These are phyloP conservation scores for Fusarium sp. DNA, from an alignment of 2,329 filamentous ascomycete genomes.

Conservation along the genomic window DNA sequence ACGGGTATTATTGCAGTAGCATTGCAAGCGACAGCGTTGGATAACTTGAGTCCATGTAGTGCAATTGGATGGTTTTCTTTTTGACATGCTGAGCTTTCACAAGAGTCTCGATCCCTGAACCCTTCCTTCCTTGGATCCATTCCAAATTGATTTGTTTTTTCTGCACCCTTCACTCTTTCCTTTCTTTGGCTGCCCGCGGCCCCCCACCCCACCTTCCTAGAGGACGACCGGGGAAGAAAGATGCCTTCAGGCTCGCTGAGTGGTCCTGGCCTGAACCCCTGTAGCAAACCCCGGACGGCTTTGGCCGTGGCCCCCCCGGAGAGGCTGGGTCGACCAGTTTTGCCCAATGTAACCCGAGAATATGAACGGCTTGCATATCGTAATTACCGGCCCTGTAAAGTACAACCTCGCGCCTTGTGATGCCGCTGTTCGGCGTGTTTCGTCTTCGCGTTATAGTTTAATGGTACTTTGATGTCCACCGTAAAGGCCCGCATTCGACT, in stretches of 20 bases:
- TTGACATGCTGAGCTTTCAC: slow-evolving; percentile 6
- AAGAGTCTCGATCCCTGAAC: slow-evolving; percentile 29
- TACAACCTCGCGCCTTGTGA: slow-evolving; percentile 3
- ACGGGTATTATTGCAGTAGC: slow-evolving; percentile 23
- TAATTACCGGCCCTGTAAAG: slow-evolving; percentile 38
- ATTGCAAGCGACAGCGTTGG: slow-evolving; percentile 2
- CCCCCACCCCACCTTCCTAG: not conserved
- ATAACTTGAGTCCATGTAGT: slow-evolving; percentile 28
- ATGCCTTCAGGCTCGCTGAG: slow-evolving; percentile 23
- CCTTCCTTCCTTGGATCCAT: slow-evolving; percentile 4
- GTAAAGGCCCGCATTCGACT: not conserved
- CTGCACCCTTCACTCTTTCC: not conserved
- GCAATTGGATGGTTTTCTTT: slow-evolving; percentile 33
- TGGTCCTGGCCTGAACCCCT: slow-evolving; percentile 7
- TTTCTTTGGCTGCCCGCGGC: not conserved
- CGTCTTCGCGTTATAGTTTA: not conserved
- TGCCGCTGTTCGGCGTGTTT: slow-evolving; percentile 5
- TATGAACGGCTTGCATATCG: slow-evolving; percentile 43
- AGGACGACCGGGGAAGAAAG: slow-evolving; percentile 22
- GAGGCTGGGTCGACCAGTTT: not conserved
- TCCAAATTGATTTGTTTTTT: slow-evolving; percentile 16
- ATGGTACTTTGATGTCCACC: not conserved
- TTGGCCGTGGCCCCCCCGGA: slow-evolving; percentile 9
- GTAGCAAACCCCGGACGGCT: slow-evolving; percentile 10
- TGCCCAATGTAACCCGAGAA: slow-evolving; percentile 35